Conservation (phyloP, 2,329 filamentous ascomycete genomes). For the Lachnellula arida region DNA sequence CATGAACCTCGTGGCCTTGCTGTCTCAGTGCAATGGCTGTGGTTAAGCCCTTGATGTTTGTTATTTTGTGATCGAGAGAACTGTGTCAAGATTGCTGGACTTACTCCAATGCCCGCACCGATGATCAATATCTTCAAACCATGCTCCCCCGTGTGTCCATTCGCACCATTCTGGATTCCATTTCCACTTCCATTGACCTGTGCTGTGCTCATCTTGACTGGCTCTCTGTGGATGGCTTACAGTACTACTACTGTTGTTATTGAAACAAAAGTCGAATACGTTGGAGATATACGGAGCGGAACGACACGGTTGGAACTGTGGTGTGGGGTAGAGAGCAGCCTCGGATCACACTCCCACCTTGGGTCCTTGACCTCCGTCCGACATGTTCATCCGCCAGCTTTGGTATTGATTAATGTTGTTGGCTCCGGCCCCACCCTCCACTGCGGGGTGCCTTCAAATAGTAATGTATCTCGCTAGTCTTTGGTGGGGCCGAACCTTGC, state of each 20-base stretch:
- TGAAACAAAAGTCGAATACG: not conserved
- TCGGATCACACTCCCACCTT: not conserved
- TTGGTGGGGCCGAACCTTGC: not conserved
- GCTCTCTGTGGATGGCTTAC: not conserved
- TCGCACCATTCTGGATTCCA: not conserved
- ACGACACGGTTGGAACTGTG: not conserved
- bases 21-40: slow-evolving; percentile 41
- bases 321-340: not conserved
- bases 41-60: slow-evolving; percentile 37
- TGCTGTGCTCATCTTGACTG: not conserved
- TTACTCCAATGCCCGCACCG: slow-evolving; percentile 41
- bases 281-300: not conserved
- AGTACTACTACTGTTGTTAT: not conserved
- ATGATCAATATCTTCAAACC: slow-evolving; percentile 14
- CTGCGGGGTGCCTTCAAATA: not conserved
- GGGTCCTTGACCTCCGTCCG: not conserved
- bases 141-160: not conserved
- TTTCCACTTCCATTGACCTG: not conserved
- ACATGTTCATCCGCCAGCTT: not conserved
- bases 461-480: not conserved
- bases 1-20: slow-evolving; percentile 19
- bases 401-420: not conserved
- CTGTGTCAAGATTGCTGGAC: not conserved
- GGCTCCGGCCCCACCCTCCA: not conserved
- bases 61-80: not conserved